Base-by-base conservation (phyloP, 1,284 basidiomycete species). In the Apiotrichum brassicae region DNA sequence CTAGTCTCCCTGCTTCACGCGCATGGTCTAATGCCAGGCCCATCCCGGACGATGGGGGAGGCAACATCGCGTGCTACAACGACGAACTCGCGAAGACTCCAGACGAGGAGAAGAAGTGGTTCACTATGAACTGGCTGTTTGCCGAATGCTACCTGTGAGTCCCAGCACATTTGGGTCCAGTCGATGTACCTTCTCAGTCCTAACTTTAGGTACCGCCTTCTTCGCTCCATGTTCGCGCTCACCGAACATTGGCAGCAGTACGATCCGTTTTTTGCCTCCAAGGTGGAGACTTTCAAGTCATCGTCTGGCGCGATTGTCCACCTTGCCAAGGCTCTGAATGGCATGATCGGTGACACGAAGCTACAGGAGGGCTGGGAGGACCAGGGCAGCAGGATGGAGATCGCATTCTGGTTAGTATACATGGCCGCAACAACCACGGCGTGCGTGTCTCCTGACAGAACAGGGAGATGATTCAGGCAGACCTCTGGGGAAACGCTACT, bases 61-160 rank as follows among this genome's bases (percentile, higher is more conserved):
- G 81, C 16, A 80, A 82, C 50, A 74, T 81, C 2, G 77, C 79
- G 0, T 73, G 79, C 20, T 95, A 91, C 74, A 95, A 97, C 59
- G 65, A 75, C 0, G 84, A 87, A 57, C 76, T 97, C 12, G 72
- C 72, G 3, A 66, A 70, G 1, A 76, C 86, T 2, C 63, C 75
- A 12, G 69, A 76, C 2, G 75, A 77, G 2, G 78, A 81, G 54
- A 78, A 84, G 59, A 87, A 84, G 0, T 98, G 94, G 94, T 91
- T 92, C 67, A 85, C 81, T 2, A 83, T 87, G 8, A 87, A 91
- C 4, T 97, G 93, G 91, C 78, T 98, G 13, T 97, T 81, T 67
- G 88, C 91, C 53, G 94, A 97, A 82, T 95, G 76, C 63, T 78
- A 77, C 60, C 66, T 78, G 71, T 73, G 46, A 49, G 81, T 69